phyloP scores from a whole-genome alignment of 768 basidiomycete genomes.

The Boletus sp. region DNA sequence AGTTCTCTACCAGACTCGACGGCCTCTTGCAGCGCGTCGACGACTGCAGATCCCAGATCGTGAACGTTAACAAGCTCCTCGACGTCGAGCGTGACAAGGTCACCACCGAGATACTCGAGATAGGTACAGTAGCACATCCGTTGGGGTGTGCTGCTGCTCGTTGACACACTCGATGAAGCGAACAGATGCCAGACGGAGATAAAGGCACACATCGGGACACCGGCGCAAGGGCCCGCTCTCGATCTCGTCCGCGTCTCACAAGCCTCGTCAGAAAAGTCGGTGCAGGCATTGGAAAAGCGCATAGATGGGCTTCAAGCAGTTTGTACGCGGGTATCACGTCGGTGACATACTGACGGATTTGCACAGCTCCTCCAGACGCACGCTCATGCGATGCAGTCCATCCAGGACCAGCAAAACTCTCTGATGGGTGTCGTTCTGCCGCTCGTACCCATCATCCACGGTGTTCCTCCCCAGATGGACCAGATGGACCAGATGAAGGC shows the following conservation, averaged over 20 bases:
- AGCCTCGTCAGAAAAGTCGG: too few relatives aligned
- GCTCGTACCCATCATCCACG: slow-evolving; percentile 58
- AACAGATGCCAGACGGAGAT: slow-evolving; percentile 63
- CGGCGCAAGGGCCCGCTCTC: slow-evolving; percentile 46
- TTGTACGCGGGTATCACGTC: too few relatives aligned
- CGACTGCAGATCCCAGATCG: slow-evolving; percentile 52
- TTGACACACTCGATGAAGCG: slow-evolving; percentile 36
- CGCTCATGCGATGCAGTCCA: too few relatives aligned
- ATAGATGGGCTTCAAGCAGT: too few relatives aligned
- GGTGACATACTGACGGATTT: too few relatives aligned
- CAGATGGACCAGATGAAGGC: slow-evolving; percentile 25
- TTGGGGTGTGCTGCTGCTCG: slow-evolving; percentile 2
- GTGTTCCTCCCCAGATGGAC: slow-evolving; percentile 54
- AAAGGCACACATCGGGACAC: slow-evolving; percentile 55
- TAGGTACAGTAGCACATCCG: background rate
- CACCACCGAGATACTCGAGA: slow-evolving; percentile 43
- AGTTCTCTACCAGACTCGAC: slow-evolving; percentile 57
- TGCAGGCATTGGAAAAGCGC: too few relatives aligned
- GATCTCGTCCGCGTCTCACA: slow-evolving; percentile 42
- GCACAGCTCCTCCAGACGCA: too few relatives aligned
- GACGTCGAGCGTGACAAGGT: slow-evolving; percentile 59
- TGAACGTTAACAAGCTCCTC: slow-evolving; percentile 53
- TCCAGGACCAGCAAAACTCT: too few relatives aligned
- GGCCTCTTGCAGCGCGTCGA: slow-evolving; percentile 50
- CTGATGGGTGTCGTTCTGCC: slow-evolving; percentile 57